Percentiles rank a stretch among this genome's conserved stretches.
Evolutionary conservation across 495 filamentous ascomycete species (phyloP).

Genomic region (Penicillium samsonianum): DNA sequence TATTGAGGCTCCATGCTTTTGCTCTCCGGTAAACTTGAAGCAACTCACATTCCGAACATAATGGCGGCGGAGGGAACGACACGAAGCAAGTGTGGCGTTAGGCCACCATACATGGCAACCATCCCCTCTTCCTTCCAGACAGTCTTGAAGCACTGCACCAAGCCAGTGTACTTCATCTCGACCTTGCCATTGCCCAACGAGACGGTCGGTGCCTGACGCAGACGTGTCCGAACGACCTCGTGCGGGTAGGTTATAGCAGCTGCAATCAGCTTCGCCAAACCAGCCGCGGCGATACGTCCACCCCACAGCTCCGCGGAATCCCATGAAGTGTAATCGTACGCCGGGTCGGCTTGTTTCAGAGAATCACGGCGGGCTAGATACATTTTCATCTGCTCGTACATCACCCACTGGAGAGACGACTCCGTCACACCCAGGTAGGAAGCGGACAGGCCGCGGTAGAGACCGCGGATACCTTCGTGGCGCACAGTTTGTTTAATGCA

Average conservation of each 20-base stretch:
- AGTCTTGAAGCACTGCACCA: constrained; percentile 55
- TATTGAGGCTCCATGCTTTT: background rate
- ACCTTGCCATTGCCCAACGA: constrained; percentile 31
- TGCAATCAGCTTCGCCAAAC: constrained; percentile 56
- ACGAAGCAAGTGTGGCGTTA: constrained; percentile 59
- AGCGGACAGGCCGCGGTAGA: constrained; percentile 57
- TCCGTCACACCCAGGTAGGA: constrained; percentile 59
- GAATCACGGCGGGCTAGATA: constrained; percentile 44
- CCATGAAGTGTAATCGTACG: constrained; percentile 36
- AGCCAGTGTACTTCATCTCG: constrained; percentile 55
- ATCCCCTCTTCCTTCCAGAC: constrained; percentile 59
- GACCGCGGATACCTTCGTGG: constrained; percentile 52
- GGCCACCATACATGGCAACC: constrained; percentile 56
- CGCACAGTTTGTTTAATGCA: constrained; percentile 56
- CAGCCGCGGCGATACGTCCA: constrained; percentile 52
- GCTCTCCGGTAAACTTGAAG: background rate
- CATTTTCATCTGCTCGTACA: constrained; percentile 60
- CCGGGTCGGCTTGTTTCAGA: constrained; percentile 30
- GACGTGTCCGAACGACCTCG: constrained; percentile 56
- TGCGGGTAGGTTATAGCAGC: constrained; percentile 60
- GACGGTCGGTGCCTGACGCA: constrained; percentile 56
- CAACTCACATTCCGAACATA: constrained; percentile 81
- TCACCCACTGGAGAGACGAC: constrained; percentile 58
- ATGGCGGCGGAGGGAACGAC: constrained; percentile 84
- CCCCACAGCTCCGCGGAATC: constrained; percentile 51